Evolutionary conservation across 306 rosid genomes (phyloP), one percentile per base, ranked within the genome.

Genomic region (Trifolium repens): DNA sequence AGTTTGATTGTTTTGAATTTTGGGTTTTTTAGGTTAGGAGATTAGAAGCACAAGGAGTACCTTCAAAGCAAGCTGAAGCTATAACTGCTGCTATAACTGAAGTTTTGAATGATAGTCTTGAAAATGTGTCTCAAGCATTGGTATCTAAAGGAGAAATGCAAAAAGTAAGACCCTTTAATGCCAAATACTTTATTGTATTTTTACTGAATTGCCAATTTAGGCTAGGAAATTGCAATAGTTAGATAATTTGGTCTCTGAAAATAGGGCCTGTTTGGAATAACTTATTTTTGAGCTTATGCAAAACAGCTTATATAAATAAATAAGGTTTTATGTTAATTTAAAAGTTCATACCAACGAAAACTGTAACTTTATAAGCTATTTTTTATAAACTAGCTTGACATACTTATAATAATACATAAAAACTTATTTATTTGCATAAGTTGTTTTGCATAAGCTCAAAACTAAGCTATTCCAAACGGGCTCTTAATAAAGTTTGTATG

Each of bases 21-120:
- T 76, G 14, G 44, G 17, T 27, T 73, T 63, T 83, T 1, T 82
- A 94, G 97, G 97, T 94, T 44, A 92, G 97, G 83, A 92, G 78
- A 84, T 80, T 92, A 43, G 99, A 94, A 83, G 91, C 92, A 34
- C 87, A 89, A 84, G 99, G 96, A 2, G 84, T 94, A 17, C 96
- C 99, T 35, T 87, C 96, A 0, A 81, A 90, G 46, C 97, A 94
- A 49, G 96, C 99, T 2, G 99, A 94, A 85, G 99, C 97, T 9
- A 92, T 94, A 74, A 94, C 96, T 7, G 89, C 91, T 81, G 93
- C 92, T 70, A 92, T 94, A 57, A 94, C 92, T 9, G 93, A 90
- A 73, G 97, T 94, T 1, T 77, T 94, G 79, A 94, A 88, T 62
- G 97, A 94, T 27, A 94, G 96, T 63, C 83, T 92, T 69, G 97